Conservation (phyloP, 1,284 basidiomycete genomes). For the Sporisorium iseilematis-ciliati region DNA sequence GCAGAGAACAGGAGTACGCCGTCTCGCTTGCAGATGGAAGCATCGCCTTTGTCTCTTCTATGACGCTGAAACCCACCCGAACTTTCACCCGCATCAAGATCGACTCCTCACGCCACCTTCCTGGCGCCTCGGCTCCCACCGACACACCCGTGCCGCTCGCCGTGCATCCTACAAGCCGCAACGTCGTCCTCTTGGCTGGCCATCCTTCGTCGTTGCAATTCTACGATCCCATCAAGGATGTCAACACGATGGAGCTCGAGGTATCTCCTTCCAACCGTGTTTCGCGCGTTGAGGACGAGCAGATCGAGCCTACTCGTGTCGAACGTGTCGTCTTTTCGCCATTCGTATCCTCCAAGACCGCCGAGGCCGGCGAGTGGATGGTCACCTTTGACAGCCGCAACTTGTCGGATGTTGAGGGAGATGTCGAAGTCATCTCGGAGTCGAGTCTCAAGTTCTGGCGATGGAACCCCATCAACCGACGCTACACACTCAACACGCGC, state of each 20-base stretch:
- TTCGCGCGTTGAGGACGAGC: constrained; percentile 83
- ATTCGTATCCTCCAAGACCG: constrained; percentile 48
- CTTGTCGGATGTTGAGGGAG: constrained; percentile 23
- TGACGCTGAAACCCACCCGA: constrained; percentile 79
- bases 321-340: constrained; percentile 78
- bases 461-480: constrained; percentile 75
- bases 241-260: constrained; percentile 86
- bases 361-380: constrained; percentile 78
- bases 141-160: constrained; percentile 56
- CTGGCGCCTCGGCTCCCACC: constrained; percentile 16
- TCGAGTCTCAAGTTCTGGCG: constrained; percentile 90
- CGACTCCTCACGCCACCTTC: constrained; percentile 58
- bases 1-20: constrained; percentile 84
- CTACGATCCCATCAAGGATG: constrained; percentile 81
- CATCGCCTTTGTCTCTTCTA: constrained; percentile 81
- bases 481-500: constrained; percentile 79
- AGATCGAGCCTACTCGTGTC: constrained; percentile 82
- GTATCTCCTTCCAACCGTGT: constrained; percentile 93
- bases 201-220: constrained; percentile 94
- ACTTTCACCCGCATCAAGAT: constrained; percentile 83
- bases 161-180: constrained; percentile 58
- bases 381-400: constrained; percentile 85
- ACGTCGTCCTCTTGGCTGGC: constrained; percentile 83
- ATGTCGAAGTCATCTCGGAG: constrained; percentile 76
- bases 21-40: constrained; percentile 86